These are phyloP conservation scores for Gaertneriomyces sp. DNA, from an alignment of 192 early-diverging fungal species.

Conservation along the genomic window DNA sequence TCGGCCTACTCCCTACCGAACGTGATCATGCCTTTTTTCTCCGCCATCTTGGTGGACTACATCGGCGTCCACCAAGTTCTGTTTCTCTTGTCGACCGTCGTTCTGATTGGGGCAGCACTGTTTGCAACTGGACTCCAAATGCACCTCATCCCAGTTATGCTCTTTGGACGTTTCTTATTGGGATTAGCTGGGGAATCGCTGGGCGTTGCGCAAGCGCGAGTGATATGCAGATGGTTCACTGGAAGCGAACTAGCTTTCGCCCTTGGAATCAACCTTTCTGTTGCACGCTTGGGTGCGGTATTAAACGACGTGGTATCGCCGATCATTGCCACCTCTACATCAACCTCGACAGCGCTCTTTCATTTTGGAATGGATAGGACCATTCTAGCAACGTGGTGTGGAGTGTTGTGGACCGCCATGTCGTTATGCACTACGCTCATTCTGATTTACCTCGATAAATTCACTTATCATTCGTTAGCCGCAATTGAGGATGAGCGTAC, in stretches of 20 bases:
- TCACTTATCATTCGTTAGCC: too few relatives aligned
- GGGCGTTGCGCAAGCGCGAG: slow-evolving; percentile 29
- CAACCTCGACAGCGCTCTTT: too few relatives aligned
- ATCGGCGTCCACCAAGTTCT: slow-evolving; percentile 42
- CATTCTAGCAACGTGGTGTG: too few relatives aligned
- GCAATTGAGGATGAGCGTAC: too few relatives aligned
- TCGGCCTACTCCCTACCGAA: slow-evolving; percentile 58
- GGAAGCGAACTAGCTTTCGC: slow-evolving; percentile 56
- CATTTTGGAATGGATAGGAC: too few relatives aligned
- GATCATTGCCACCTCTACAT: slow-evolving; percentile 33
- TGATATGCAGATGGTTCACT: slow-evolving; percentile 55
- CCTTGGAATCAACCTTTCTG: slow-evolving; percentile 41
- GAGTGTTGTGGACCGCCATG: too few relatives aligned
- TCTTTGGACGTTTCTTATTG: slow-evolving; percentile 51
- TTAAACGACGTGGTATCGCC: slow-evolving; percentile 58
- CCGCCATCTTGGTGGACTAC: slow-evolving; percentile 48
- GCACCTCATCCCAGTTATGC: slow-evolving; percentile 30
- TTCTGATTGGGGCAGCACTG: slow-evolving; percentile 45
- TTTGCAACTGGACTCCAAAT: slow-evolving; percentile 45
- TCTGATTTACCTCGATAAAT: too few relatives aligned
- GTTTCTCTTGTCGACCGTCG: slow-evolving; percentile 33
- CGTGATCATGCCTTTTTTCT: slow-evolving; percentile 55
- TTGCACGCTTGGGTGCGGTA: slow-evolving; percentile 50
- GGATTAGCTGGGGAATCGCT: slow-evolving; percentile 43
- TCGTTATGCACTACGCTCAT: too few relatives aligned